These are phyloP conservation scores for Collariella sp. DNA, from an alignment of 495 filamentous ascomycete genomes.

Conservation along the genomic window DNA sequence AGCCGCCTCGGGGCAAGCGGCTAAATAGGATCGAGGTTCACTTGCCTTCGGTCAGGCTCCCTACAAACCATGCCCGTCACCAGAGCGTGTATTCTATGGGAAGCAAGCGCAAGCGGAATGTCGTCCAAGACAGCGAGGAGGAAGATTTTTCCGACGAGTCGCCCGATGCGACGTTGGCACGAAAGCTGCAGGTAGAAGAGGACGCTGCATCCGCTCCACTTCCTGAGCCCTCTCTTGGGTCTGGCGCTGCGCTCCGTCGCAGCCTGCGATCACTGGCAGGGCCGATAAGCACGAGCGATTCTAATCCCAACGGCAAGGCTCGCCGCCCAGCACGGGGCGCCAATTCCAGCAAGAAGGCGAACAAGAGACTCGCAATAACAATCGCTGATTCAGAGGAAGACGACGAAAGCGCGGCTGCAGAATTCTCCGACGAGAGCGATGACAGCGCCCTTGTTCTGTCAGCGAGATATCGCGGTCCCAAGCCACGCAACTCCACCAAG, in stretches of 20 bases:
- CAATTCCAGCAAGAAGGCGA: not conserved
- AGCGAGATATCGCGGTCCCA: not conserved
- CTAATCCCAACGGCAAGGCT: not conserved
- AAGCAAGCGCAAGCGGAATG: slow-evolving; percentile 24
- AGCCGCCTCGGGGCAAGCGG: slow-evolving; percentile 5
- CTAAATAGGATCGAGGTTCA: slow-evolving; percentile 20
- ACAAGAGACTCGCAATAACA: slow-evolving; percentile 4
- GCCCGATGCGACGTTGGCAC: slow-evolving; percentile 50
- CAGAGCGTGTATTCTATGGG: slow-evolving; percentile 23
- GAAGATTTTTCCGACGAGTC: slow-evolving; percentile 28
- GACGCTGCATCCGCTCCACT: slow-evolving; percentile 28
- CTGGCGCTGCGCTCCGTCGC: not conserved
- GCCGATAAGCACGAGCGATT: not conserved
- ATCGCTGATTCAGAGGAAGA: slow-evolving; percentile 12
- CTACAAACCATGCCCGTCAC: slow-evolving; percentile 9
- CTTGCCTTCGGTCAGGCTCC: slow-evolving; percentile 12
- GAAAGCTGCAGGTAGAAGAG: slow-evolving; percentile 54
- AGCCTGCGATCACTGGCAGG: slow-evolving; percentile 6
- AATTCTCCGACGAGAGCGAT: slow-evolving; percentile 4
- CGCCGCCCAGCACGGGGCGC: not conserved
- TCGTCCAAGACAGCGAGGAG: slow-evolving; percentile 29
- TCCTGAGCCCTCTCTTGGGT: not conserved
- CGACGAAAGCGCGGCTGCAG: not conserved
- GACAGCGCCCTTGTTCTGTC: slow-evolving; percentile 9
- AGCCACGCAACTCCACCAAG: not conserved